Evolutionary conservation across 2,329 filamentous ascomycete genomes (phyloP), one percentile per base, ranked within the genome.

Genomic region (Pestalotiopsis sp.): DNA sequence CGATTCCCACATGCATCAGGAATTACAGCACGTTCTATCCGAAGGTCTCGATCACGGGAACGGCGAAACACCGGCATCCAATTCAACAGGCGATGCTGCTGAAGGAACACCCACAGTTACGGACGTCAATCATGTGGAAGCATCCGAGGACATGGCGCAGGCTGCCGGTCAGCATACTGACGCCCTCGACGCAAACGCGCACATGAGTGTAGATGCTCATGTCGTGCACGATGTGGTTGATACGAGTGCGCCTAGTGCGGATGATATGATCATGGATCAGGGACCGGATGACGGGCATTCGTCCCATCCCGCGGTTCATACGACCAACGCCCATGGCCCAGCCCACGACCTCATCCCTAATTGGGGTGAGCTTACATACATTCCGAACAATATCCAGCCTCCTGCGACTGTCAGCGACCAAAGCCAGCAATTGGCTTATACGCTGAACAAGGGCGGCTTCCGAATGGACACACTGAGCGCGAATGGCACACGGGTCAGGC

Each of bases 401-500:
- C 77, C 77, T 2, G 75, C 76, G 3, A 75, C 72, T 12, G 74
- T 79, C 20, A 77, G 73, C 38, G 72, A 76, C 17, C 76, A 79
- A n/a, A 74, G 73, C 23, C 74, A 76, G 25, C 74, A 74, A 20
- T 31, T 76, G 27, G 69, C 70, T 3, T 73, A 73, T 36, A 75
- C 75, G 25, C 72, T 80, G 25, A 80, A 75, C 57, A 80, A 78
- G 76, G 87, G 87, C 23, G 87, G 87, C 20, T 84, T 87, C 65
- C 84, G 87, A 23, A 85, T 90, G 81, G 84, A 88, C 68, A 84
- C 82, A 3, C 79, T 78, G 36, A 72, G 71, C 25, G 77, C 83
- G 1, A 84, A 87, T 61, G 85, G 85, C 17, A 71, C 76, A 12
- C 83, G 83, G 66, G 81, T 84, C 1, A 84, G 85, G 17, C 84